phyloP scores from a whole-genome alignment of 1,284 basidiomycete species.

The Salmacisia buchloeana region DNA sequence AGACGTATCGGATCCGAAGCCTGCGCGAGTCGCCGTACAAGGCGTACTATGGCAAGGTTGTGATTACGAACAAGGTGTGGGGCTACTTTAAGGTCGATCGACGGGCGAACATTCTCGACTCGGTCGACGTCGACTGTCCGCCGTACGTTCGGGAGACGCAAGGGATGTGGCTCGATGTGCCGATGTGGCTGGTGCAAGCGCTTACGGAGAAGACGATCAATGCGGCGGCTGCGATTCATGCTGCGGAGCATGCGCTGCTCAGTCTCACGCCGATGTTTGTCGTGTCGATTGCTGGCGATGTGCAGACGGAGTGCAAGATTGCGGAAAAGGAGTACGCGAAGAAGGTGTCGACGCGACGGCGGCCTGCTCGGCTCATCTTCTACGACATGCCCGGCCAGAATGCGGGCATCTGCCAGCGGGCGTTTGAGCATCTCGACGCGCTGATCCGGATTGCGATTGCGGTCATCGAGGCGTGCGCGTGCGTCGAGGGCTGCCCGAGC shows the following conservation, averaged over 20 bases:
- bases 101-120: slow-evolving; percentile 63
- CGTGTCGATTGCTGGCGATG: slow-evolving; percentile 60
- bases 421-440: slow-evolving; percentile 71
- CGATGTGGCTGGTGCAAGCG: slow-evolving; percentile 57
- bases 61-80: slow-evolving; percentile 66
- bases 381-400: slow-evolving; percentile 70
- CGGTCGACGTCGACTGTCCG: slow-evolving; percentile 72
- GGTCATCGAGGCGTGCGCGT: slow-evolving; percentile 64
- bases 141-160: slow-evolving; percentile 70
- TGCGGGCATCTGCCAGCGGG: slow-evolving; percentile 69
- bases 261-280: slow-evolving; percentile 64
- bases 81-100: slow-evolving; percentile 53
- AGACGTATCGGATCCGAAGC: slow-evolving; percentile 70
- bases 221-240: slow-evolving; percentile 72
- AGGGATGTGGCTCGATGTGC: slow-evolving; percentile 81
- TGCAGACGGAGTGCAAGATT: slow-evolving; percentile 78
- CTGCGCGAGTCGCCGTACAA: slow-evolving; percentile 61
- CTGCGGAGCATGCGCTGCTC: slow-evolving; percentile 75
- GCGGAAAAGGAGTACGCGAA: slow-evolving; percentile 68
- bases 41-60: slow-evolving; percentile 70
- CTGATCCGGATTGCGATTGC: slow-evolving; percentile 64
- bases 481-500: slow-evolving; percentile 65
- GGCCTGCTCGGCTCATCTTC: slow-evolving; percentile 78
- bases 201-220: slow-evolving; percentile 61
- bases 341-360: slow-evolving; percentile 61